A percentile compares a stretch with the other conserved stretches of the same genome.
Evolutionary conservation across 2,329 filamentous ascomycete species (phyloP).

Genomic region (Diaporthe capsici): DNA sequence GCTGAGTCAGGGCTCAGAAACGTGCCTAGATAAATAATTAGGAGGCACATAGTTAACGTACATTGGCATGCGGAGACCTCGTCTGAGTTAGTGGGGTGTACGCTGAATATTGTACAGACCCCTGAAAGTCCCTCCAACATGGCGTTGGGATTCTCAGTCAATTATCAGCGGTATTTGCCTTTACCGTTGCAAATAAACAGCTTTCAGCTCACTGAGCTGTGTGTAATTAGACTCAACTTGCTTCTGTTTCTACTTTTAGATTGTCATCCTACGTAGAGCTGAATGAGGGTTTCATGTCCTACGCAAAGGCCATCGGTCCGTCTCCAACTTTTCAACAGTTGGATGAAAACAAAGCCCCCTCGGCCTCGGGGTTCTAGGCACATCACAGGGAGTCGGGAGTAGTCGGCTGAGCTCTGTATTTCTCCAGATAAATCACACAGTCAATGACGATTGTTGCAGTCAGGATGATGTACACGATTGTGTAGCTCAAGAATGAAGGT

Average conservation of each 20-base stretch:
- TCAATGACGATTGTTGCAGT: constrained; percentile 20
- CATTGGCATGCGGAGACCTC: not conserved
- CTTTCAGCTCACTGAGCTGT: not conserved
- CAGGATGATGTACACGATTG: not conserved
- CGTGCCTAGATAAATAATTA: not conserved
- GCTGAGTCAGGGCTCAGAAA: not conserved
- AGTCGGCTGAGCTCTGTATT: not conserved
- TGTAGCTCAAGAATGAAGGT: not conserved
- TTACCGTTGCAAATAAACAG: not conserved
- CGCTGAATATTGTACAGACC: too few species aligned
- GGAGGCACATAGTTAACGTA: not conserved
- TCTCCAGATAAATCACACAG: not conserved
- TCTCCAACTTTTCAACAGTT: not conserved
- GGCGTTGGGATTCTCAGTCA: too few species aligned
- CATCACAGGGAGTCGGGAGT: not conserved
- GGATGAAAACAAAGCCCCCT: too few species aligned
- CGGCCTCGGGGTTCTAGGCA: not conserved
- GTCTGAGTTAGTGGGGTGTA: too few species aligned
- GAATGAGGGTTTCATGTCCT: too few species aligned
- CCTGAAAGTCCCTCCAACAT: too few species aligned
- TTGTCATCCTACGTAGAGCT: not conserved
- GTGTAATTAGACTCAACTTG: not conserved
- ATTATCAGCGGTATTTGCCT: not conserved
- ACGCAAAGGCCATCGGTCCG: not conserved
- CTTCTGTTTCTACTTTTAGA: not conserved